Evolutionary conservation across 2,329 filamentous ascomycete species (phyloP).

Genomic region (Elsinoe perseae): DNA sequence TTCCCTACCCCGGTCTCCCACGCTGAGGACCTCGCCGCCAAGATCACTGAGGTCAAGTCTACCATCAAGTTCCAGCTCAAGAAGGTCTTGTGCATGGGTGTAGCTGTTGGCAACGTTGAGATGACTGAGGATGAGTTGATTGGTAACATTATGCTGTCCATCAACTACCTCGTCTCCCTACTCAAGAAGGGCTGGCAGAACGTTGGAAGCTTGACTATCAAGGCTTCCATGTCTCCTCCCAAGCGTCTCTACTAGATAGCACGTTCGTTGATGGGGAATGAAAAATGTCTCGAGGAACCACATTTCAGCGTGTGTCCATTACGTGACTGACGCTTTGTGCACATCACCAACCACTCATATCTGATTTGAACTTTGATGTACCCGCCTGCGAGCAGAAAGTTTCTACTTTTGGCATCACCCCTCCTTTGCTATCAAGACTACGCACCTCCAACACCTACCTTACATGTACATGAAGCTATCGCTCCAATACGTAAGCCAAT

Average conservation of each 20-base stretch:
- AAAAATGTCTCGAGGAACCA: not conserved
- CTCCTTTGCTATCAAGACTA: too few species aligned
- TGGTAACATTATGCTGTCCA: constrained; percentile 97
- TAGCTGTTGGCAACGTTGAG: constrained; percentile 95
- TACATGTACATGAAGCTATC: too few species aligned
- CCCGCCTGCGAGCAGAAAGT: too few species aligned
- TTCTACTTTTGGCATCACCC: too few species aligned
- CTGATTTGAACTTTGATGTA: too few species aligned
- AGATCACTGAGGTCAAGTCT: constrained; percentile 99
- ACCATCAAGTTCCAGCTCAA: constrained; percentile 99
- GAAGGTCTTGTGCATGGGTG: constrained; percentile 99
- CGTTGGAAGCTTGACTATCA: constrained; percentile 98
- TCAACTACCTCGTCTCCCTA: constrained; percentile 99
- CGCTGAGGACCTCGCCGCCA: constrained; percentile 83
- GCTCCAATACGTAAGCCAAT: too few species aligned
- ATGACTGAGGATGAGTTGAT: constrained; percentile 94
- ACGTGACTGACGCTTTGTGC: too few species aligned
- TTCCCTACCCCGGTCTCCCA: constrained; percentile 99
- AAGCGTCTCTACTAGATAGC: constrained; percentile 84
- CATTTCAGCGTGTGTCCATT: not conserved
- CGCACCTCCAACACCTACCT: too few species aligned
- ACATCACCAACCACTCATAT: too few species aligned
- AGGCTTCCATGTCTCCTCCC: constrained; percentile 99
- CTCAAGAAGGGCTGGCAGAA: constrained; percentile 99
- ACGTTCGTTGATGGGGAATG: not conserved